Evolutionary conservation across 495 filamentous ascomycete species (phyloP).

Genomic region (Lentithecium fluviatile): DNA sequence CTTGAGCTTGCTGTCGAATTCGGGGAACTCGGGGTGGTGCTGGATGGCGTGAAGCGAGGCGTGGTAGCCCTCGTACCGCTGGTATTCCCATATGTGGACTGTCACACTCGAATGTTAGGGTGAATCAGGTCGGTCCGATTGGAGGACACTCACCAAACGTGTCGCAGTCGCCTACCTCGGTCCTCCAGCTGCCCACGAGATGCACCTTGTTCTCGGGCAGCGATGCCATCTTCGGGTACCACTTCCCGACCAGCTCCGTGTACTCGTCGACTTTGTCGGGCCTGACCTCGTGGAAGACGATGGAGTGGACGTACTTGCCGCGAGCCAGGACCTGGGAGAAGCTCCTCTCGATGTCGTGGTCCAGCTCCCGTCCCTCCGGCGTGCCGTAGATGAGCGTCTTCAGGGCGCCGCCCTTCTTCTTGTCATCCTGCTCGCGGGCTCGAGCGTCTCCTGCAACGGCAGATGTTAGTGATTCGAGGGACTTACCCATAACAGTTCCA

Average conservation of each 20-base stretch:
- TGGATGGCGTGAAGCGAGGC: conserved; percentile 82
- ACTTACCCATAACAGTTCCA: conserved; percentile 26
- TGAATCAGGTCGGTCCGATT: neutral
- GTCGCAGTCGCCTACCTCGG: conserved; percentile 96
- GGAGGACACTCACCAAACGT: conserved; percentile 95
- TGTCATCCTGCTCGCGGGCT: conserved; percentile 48
- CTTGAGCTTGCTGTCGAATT: conserved; percentile 79
- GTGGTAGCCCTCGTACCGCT: conserved; percentile 94
- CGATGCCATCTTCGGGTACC: conserved; percentile 85
- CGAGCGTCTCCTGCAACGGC: conserved; percentile 42
- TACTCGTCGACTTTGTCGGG: conserved; percentile 96
- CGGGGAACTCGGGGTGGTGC: conserved; percentile 72
- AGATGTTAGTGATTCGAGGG: conserved; percentile 40
- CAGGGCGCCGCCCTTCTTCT: conserved; percentile 55
- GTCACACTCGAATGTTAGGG: neutral
- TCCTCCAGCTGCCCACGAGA: conserved; percentile 96
- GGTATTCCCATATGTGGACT: conserved; percentile 99
- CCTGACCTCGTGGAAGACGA: conserved; percentile 95
- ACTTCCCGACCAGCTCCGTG: conserved; percentile 81
- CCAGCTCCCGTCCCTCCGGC: conserved; percentile 86
- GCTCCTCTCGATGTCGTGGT: conserved; percentile 89
- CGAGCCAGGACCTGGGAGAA: conserved; percentile 92
- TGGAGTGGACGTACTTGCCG: conserved; percentile 97
- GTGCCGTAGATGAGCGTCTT: conserved; percentile 90
- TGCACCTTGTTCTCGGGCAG: conserved; percentile 86